A percentile compares a stretch with the other conserved stretches of the same genome.
Evolutionary conservation across 371 early-diverging fungal genomes (phyloP).

Genomic region (Syncephalastrum contaminatum): DNA sequence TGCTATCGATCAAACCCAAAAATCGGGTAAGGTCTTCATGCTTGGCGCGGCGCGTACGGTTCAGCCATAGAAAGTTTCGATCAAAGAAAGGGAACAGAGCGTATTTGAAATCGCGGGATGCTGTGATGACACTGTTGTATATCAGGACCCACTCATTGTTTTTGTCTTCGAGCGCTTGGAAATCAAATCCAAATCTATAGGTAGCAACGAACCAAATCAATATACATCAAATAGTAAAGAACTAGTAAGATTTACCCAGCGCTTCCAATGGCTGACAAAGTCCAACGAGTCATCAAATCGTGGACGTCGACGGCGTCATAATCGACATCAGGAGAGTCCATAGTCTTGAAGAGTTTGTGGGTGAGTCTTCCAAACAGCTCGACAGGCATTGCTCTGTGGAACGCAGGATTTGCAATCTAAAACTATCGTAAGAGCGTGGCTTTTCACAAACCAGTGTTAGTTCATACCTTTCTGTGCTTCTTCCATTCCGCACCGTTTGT

Average conservation of each 20-base stretch:
- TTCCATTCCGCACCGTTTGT: constrained; percentile 25
- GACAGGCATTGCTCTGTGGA: constrained; percentile 25
- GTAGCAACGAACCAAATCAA: constrained; percentile 2
- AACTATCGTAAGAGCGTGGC: background rate
- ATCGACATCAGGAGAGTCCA: constrained; percentile 5
- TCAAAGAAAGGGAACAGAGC: constrained; percentile 49
- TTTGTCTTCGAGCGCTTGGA: constrained; percentile 12
- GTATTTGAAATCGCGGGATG: constrained; percentile 31
- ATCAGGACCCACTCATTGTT: constrained; percentile 10
- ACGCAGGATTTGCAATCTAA: constrained; percentile 26
- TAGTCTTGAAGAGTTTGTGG: constrained; percentile 7
- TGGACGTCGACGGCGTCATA: constrained; percentile 11
- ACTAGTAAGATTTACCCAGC: constrained; percentile 6
- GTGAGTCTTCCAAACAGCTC: constrained; percentile 21
- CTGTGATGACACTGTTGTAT: constrained; percentile 14
- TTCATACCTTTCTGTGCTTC: constrained; percentile 19
- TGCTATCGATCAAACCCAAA: constrained; percentile 27
- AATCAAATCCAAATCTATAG: constrained; percentile 17
- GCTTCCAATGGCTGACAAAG: constrained; percentile 37
- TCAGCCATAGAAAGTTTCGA: constrained; percentile 15
- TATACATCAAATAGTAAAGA: constrained; percentile 5
- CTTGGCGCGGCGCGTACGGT: constrained; percentile 27
- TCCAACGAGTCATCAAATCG: constrained; percentile 25
- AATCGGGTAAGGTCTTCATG: constrained; percentile 23
- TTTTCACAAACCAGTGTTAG: background rate